Conservation (phyloP, 164 flowering plant species). For the Pachysandra terminalis region DNA sequence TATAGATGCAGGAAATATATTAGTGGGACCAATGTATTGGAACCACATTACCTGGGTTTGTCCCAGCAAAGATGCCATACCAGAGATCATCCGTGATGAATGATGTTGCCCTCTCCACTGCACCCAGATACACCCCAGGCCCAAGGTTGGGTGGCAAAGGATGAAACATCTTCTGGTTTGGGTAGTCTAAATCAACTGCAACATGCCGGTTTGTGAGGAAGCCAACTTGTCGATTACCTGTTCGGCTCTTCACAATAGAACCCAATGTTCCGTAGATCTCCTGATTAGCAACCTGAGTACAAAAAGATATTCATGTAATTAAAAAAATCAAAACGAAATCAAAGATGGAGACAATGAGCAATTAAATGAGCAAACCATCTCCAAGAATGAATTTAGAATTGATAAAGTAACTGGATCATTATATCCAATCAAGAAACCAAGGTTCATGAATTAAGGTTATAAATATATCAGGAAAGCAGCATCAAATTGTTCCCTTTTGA, state of each 20-base stretch:
- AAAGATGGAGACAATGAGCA: neutral
- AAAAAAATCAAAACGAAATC: neutral
- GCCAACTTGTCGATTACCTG: constrained; percentile 86
- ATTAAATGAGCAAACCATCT: neutral
- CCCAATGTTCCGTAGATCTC: constrained; percentile 97
- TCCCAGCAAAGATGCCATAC: constrained; percentile 98
- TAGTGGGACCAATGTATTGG: constrained; percentile 4
- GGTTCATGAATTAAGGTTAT: neutral
- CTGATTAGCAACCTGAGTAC: constrained; percentile 87
- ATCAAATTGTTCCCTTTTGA: neutral
- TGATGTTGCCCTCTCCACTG: constrained; percentile 98
- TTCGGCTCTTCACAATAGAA: constrained; percentile 94
- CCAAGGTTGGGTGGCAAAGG: constrained; percentile 98
- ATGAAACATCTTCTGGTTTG: constrained; percentile 98
- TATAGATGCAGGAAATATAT: neutral
- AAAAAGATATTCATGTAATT: constrained; percentile 8
- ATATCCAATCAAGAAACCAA: neutral
- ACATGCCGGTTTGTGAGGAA: constrained; percentile 98
- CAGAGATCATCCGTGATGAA: constrained; percentile 97
- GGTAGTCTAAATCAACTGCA: constrained; percentile 94
- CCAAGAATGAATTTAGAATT: neutral
- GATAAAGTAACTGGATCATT: no score
- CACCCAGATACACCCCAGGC: constrained; percentile 96
- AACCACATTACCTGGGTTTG: constrained; percentile 80
- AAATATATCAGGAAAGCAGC: neutral